Conservation (phyloP, 2,329 filamentous ascomycete genomes). For the Setomelanomma holmii region DNA sequence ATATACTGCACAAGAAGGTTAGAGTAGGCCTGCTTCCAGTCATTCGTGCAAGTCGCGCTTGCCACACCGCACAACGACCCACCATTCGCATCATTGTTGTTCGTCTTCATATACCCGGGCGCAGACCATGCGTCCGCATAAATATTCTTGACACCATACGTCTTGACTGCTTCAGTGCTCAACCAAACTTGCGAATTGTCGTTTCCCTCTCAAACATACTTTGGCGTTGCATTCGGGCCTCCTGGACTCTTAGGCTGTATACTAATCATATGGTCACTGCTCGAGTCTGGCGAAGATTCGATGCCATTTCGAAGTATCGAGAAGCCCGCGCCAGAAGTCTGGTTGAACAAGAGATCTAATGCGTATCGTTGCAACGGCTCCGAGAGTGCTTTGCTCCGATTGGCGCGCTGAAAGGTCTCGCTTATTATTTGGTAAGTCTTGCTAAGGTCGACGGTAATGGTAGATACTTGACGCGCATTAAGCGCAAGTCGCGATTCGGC, state of each 20-base stretch:
- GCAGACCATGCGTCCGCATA: conserved; percentile 61
- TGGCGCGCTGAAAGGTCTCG: conserved; percentile 56
- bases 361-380: conserved; percentile 48
- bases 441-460: conserved; percentile 52
- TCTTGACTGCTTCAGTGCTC: conserved; percentile 55
- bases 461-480: conserved; percentile 25
- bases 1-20: conserved; percentile 58
- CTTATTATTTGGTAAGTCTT: conserved; percentile 56
- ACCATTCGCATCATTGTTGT: conserved; percentile 53
- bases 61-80: conserved; percentile 57
- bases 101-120: conserved; percentile 62
- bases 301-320: conserved; percentile 57
- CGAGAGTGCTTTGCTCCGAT: conserved; percentile 52
- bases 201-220: conserved; percentile 40
- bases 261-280: conserved; percentile 47
- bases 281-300: conserved; percentile 54
- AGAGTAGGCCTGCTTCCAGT: conserved; percentile 59
- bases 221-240: conserved; percentile 28
- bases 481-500: conserved; percentile 8
- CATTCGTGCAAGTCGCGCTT: conserved; percentile 51
- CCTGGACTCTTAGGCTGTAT: conserved; percentile 37
- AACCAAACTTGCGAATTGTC: conserved; percentile 60
- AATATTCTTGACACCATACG: conserved; percentile 54
- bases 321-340: conserved; percentile 54
- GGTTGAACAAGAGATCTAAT: conserved; percentile 57